Evolutionary conservation across 83 land plant species (phyloP).

Genomic region (Isoetes engelmannii): DNA sequence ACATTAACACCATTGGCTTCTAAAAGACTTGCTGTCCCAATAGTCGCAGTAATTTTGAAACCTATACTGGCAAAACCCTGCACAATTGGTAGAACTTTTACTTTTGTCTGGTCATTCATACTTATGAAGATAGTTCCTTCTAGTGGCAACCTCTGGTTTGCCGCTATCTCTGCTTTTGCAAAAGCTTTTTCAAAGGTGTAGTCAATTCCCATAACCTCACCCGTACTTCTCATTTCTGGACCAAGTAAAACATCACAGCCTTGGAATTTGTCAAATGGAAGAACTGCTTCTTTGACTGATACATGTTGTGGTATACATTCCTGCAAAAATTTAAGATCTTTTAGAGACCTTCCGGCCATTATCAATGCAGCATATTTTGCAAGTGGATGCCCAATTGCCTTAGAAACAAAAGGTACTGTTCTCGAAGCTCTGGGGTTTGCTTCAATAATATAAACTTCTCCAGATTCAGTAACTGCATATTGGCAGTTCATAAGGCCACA

Average conservation of each 20-base stretch:
- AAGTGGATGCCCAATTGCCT: constrained; percentile 93
- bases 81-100: constrained; percentile 54
- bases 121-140: constrained; percentile 84
- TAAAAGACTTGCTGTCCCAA: constrained; percentile 77
- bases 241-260: constrained; percentile 92
- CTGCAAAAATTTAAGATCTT: constrained; percentile 57
- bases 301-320: constrained; percentile 80
- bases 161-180: constrained; percentile 94
- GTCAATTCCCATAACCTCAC: constrained; percentile 96
- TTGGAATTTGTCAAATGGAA: constrained; percentile 95
- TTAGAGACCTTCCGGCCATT: constrained; percentile 78
- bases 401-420: constrained; percentile 95
- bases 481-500: constrained; percentile 98
- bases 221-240: constrained; percentile 96
- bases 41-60: constrained; percentile 65
- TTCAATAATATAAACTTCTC: constrained; percentile 83
- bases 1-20: constrained; percentile 56
- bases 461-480: constrained; percentile 75
- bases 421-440: constrained; percentile 98
- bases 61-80: constrained; percentile 62
- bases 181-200: constrained; percentile 69
- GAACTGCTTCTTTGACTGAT: constrained; percentile 94
- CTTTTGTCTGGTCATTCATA: constrained; percentile 81
- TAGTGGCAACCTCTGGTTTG: constrained; percentile 82
- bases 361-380: constrained; percentile 95